phyloP scores from a whole-genome alignment of 768 basidiomycete genomes.

The Clitopilus hobsonii region DNA sequence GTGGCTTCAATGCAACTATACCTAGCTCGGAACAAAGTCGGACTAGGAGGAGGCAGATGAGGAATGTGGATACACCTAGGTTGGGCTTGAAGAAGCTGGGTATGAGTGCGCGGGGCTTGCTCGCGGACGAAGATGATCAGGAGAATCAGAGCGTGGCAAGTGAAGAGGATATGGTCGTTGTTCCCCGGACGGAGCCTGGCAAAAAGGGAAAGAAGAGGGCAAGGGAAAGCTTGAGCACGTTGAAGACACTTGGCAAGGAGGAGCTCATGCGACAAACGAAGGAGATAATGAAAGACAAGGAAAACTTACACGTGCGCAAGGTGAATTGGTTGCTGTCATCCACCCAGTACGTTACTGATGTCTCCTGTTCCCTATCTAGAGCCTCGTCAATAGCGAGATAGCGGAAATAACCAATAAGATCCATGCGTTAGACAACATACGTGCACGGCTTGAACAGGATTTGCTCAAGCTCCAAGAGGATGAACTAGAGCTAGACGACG shows the following conservation, averaged over 20 bases:
- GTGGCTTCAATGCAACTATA: conserved; percentile 93
- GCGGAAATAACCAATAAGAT: conserved; percentile 89
- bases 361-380: conserved; percentile 37
- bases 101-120: conserved; percentile 70
- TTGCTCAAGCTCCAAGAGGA: conserved; percentile 89
- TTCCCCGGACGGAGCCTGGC: conserved; percentile 38
- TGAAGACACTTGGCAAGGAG: conserved; percentile 73
- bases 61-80: conserved; percentile 72
- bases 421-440: conserved; percentile 73
- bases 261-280: conserved; percentile 80
- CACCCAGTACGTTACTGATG: background rate
- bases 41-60: conserved; percentile 69
- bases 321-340: conserved; percentile 38
- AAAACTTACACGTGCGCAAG: conserved; percentile 85
- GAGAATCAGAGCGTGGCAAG: conserved; percentile 63
- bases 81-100: conserved; percentile 80
- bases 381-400: conserved; percentile 83
- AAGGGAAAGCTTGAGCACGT: conserved; percentile 62
- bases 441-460: conserved; percentile 75
- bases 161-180: conserved; percentile 72
- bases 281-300: conserved; percentile 89
- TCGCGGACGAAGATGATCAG: conserved; percentile 51
- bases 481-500: conserved; percentile 94
- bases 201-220: conserved; percentile 46
- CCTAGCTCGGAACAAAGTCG: conserved; percentile 83